Conservation (phyloP, 441 rosid genomes). For the Euphorbia neoarborescens region DNA sequence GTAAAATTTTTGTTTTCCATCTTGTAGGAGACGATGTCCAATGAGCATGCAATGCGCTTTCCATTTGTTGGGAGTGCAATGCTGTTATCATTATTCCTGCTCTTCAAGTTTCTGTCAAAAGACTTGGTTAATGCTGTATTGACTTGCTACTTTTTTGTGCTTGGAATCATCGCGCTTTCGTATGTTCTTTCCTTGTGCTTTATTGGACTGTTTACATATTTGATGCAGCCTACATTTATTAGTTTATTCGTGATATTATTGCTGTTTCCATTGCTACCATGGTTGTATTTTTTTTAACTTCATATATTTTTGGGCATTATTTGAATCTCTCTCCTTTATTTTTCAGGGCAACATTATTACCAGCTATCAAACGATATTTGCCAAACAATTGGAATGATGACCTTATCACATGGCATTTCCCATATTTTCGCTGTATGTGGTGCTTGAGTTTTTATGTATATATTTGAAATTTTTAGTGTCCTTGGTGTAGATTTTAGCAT, state of each 20-base stretch:
- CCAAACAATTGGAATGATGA: constrained; percentile 82
- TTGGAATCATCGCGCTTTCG: constrained; percentile 90
- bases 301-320: not conserved
- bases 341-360: constrained; percentile 78
- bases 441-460: not conserved
- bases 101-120: constrained; percentile 92
- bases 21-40: constrained; percentile 91
- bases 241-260: not conserved
- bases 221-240: not conserved
- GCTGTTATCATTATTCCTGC: constrained; percentile 81
- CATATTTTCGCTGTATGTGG: constrained; percentile 68
- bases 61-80: constrained; percentile 97
- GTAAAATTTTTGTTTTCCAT: constrained; percentile 16
- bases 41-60: constrained; percentile 97
- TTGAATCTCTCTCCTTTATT: constrained; percentile 18
- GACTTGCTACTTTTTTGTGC: constrained; percentile 89
- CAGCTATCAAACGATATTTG: constrained; percentile 54
- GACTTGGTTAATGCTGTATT: constrained; percentile 92
- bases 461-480: not conserved
- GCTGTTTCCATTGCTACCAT: not conserved
- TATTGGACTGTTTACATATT: not conserved
- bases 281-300: not conserved
- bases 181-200: constrained; percentile 35
- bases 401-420: constrained; percentile 61
- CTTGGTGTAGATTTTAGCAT: not conserved